Percentiles rank a stretch among this genome's conserved stretches.
Conservation (phyloP, 352 stramenopile species). For the Phytophthora uliginosa region DNA sequence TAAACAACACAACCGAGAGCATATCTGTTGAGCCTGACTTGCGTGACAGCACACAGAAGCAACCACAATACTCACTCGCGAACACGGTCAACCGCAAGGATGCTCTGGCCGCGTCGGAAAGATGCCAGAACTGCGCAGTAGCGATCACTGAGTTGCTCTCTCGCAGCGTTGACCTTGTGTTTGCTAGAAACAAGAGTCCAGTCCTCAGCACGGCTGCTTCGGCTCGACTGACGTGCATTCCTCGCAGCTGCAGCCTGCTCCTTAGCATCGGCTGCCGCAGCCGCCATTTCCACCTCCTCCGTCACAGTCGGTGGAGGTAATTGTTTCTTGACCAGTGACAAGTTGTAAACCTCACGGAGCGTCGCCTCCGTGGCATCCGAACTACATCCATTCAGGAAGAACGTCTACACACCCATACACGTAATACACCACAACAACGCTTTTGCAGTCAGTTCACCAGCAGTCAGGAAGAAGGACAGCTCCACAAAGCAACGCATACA, state of each 20-base stretch:
- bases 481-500: conserved; percentile 30
- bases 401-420: conserved; percentile 53
- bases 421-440: not conserved
- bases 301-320: conserved; percentile 9
- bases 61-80: conserved; percentile 56
- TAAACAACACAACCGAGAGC: conserved; percentile 20
- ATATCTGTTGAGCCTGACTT: not conserved
- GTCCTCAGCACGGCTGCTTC: conserved; percentile 23
- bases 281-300: conserved; percentile 40
- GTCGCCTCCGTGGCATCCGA: conserved; percentile 74
- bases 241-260: conserved; percentile 21
- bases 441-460: not conserved
- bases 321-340: conserved; percentile 42
- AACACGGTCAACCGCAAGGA: conserved; percentile 64
- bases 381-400: conserved; percentile 73
- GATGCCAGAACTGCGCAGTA: conserved; percentile 68
- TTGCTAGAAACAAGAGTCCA: conserved; percentile 65
- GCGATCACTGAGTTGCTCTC: conserved; percentile 62
- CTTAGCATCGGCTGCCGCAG: conserved; percentile 25
- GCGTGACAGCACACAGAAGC: not conserved
- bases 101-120: conserved; percentile 64
- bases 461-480: not conserved
- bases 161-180: conserved; percentile 61
- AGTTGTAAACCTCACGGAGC: conserved; percentile 70
- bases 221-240: conserved; percentile 4